A percentile compares a stretch with the other conserved stretches of the same genome.
These are phyloP conservation scores for Phoma sp. DNA, from an alignment of 2,329 filamentous ascomycete genomes.

Conservation along the genomic window DNA sequence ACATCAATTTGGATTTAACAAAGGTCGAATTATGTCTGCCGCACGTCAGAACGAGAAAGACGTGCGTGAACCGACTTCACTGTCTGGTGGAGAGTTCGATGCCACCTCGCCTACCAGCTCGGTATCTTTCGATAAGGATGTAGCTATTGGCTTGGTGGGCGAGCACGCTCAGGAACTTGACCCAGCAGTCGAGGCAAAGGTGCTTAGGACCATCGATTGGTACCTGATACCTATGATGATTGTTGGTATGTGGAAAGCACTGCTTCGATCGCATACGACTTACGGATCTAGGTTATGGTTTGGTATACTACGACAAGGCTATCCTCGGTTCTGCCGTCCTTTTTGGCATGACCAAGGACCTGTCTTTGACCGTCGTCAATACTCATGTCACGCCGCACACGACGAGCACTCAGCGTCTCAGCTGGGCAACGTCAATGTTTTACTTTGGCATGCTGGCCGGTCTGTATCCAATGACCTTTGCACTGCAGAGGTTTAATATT, in stretches of 20 bases:
- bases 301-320: slow-evolving; percentile 77
- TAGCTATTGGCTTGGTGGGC: slow-evolving; percentile 65
- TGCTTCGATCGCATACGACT: neutral
- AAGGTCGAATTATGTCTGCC: neutral
- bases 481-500: slow-evolving; percentile 70
- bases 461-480: slow-evolving; percentile 74
- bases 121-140: slow-evolving; percentile 56
- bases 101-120: slow-evolving; percentile 24
- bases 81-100: slow-evolving; percentile 14
- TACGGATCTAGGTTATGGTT: slow-evolving; percentile 59
- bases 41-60: slow-evolving; percentile 20
- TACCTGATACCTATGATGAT: slow-evolving; percentile 72
- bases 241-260: slow-evolving; percentile 31
- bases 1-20: too few relatives aligned
- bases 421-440: slow-evolving; percentile 79
- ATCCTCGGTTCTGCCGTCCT: slow-evolving; percentile 75
- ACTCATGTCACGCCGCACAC: slow-evolving; percentile 59
- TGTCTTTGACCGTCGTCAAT: slow-evolving; percentile 63
- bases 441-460: slow-evolving; percentile 81
- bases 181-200: slow-evolving; percentile 59
- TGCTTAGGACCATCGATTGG: slow-evolving; percentile 69
- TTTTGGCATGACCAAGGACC: slow-evolving; percentile 77
- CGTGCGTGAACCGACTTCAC: slow-evolving; percentile 3
- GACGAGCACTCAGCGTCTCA: slow-evolving; percentile 70
- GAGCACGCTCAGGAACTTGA: slow-evolving; percentile 62